Base-by-base conservation (phyloP, 164 flowering plant species). In the Vitis cinerea region DNA sequence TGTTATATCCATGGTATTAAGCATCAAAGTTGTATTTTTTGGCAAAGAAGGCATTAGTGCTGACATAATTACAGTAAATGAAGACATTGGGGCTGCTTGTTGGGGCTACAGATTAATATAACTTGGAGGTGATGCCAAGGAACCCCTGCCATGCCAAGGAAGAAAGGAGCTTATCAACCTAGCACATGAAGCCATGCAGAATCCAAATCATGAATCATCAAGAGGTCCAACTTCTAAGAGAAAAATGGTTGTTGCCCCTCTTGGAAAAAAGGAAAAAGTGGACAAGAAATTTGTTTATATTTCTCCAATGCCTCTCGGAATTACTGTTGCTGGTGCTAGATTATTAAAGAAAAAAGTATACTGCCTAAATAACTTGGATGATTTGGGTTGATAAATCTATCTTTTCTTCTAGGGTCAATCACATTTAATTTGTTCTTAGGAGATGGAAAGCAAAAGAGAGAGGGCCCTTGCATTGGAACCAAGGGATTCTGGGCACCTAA, bases 401-500 rank as follows among this genome's bases (percentile, higher is more conserved):
- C n/a, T n/a, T n/a, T n/a, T n/a, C n/a, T n/a, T n/a, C n/a, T n/a
- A n/a, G n/a, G n/a, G n/a, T n/a, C n/a, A n/a, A n/a, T n/a, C n/a
- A n/a, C n/a, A n/a, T n/a, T n/a, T n/a, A n/a, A n/a, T n/a, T n/a
- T n/a, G n/a, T n/a, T n/a, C n/a, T n/a, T n/a, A n/a, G n/a, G n/a
- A n/a, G n/a, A n/a, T n/a, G n/a, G n/a, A n/a, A n/a, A n/a, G n/a
- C n/a, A n/a, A n/a, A n/a, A n/a, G n/a, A n/a, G n/a, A n/a, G n/a
- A n/a, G n/a, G n/a, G n/a, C n/a, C n/a, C n/a, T n/a, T n/a, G n/a
- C n/a, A n/a, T n/a, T n/a, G n/a, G n/a, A n/a, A n/a, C n/a, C n/a
- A 95, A 95, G 76, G 99, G 98, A 30, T 95, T 91, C 68, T 87
- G 97, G 61, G 99, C 99, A 65, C 99, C 99, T 59, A 98, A 95